Evolutionary conservation across 805 yeast genomes (phyloP), one percentile per base, ranked within the genome.

Genomic region (Brettanomyces naardenensis): DNA sequence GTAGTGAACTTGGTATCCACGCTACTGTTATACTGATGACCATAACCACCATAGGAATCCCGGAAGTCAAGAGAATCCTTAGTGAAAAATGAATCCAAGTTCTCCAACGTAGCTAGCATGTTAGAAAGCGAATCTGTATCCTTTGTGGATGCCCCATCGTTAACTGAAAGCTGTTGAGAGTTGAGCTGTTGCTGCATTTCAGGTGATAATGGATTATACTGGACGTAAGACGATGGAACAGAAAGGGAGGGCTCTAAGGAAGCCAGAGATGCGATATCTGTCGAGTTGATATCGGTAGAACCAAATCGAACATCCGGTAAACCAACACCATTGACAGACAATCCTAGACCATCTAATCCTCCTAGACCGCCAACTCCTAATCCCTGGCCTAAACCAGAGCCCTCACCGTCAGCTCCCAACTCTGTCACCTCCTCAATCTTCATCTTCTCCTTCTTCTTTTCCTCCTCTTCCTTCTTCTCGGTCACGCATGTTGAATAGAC

Each of bases 21-120:
- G 1, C 90, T 80, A 3, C 69, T 68, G 44, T 64, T 65, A 44
- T 72, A 73, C 21, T 54, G 56, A 44, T 71, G 76, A 28, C 62
- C 61, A 36, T 52, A 51, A 11, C 9, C 33, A 11, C 9, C 33
- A 38, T 52, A 52, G 6, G 48, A 42, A 4, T 47, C 49, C 6
- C 54, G 42, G 14, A 52, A 35, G 25, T 52, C 61, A 39, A 52
- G 45, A 13, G 50, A 43, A 31, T 76, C 82, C 40, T 78, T 82
- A 0, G 94, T 83, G 59, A 88, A 88, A 53, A 88, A 88, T 7
- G 90, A 80, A 52, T 88, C 95, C 47, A 88, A 68, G 47, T 86
- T 88, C 51, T 88, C 95, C 45, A 88, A 65, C 10, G 92, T 92
- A 1, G 95, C 95, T 80, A 94, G 82, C 84, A 88, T 86, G 52